phyloP scores from a whole-genome alignment of 2,329 filamentous ascomycete species.

The Cytospora mali region DNA sequence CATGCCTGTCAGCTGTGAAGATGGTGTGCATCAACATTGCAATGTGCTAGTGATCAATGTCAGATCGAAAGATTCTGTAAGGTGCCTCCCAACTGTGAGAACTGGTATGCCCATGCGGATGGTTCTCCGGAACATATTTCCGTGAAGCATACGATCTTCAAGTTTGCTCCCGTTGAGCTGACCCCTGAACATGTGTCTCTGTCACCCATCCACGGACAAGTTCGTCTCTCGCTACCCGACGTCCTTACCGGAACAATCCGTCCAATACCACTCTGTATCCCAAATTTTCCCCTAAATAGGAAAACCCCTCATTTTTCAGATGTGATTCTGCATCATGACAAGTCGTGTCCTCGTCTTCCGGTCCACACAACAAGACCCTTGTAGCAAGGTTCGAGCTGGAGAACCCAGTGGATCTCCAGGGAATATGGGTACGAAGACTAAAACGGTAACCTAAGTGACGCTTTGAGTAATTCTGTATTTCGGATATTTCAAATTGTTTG shows the following conservation, averaged over 20 bases:
- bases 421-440: too few species aligned
- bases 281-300: background rate
- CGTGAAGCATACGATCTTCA: background rate
- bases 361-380: conserved; percentile 15
- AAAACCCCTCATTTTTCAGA: background rate
- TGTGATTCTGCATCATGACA: conserved; percentile 4
- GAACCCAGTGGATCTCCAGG: background rate
- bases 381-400: background rate
- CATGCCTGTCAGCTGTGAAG: background rate
- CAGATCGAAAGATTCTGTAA: background rate
- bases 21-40: background rate
- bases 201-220: background rate
- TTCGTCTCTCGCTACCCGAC: background rate
- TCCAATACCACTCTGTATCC: background rate
- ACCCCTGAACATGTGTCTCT: background rate
- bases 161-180: background rate
- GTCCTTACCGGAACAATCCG: background rate
- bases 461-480: background rate
- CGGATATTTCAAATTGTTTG: background rate
- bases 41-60: background rate
- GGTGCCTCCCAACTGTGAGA: background rate
- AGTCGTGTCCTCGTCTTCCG: background rate
- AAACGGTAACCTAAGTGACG: background rate
- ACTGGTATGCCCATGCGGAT: background rate
- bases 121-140: background rate